Evolutionary conservation across 2,329 filamentous ascomycete species (phyloP), one percentile per base, ranked within the genome.

Genomic region (Apiospora rasikravindrae): DNA sequence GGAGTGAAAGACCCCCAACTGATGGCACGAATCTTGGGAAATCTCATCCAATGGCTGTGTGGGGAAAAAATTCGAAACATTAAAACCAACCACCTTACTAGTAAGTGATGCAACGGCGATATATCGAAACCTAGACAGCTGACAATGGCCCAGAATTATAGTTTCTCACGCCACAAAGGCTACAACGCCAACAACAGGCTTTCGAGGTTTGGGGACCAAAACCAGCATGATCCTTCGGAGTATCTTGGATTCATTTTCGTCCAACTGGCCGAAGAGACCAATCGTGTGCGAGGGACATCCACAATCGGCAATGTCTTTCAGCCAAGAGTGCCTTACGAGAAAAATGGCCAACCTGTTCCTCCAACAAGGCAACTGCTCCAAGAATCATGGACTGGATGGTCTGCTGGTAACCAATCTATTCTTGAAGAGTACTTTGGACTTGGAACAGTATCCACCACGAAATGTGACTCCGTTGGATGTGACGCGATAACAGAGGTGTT

Each of bases 151-250:
- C 76, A 93, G 83, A 88, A 90, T 64, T 93, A 93, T 73, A 88
- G 89, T 73, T 83, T 88, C 73, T 88, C 90, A 71, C 90, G 94
- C 73, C 92, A 92, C 76, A 72, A 74, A 29, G 81, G 81, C 69
- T 79, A 78, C 44, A 75, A 26, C 71, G 69, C 33, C 73, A 0
- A 2, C 1, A 57, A 42, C 26, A 42, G 33, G 0, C 14, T 22
- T 2, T n/a, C 8, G 1, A 24, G 74, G 26, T 75, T 88, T 8
- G 96, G 95, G 84, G 93, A 92, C 19, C 92, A 87, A 33, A 85
- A 90, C 69, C 96, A 98, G 80, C 96, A 98, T 82, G 96, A 99
- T 78, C 93, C 95, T 1, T 93, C 95, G 75, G 96, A 98, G 78
- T 97, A 97, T 76, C 91, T 96, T 75, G 90, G 91, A 66, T 98